Evolutionary conservation across 768 basidiomycete genomes (phyloP).

Genomic region (Lactarius hatsudake): DNA sequence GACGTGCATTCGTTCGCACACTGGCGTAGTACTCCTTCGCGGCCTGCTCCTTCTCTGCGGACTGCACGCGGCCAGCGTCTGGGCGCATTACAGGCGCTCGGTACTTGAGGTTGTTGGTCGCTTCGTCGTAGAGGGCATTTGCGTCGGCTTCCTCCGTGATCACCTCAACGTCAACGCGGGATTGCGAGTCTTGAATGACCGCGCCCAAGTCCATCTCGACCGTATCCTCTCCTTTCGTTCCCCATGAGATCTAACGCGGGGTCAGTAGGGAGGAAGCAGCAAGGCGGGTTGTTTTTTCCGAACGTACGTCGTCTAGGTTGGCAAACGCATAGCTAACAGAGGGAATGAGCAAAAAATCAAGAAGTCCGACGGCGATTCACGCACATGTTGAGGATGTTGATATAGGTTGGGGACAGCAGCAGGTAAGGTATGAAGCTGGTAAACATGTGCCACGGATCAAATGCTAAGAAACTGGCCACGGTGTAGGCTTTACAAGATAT

Average conservation of each 20-base stretch:
- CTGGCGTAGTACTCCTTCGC: slow-evolving; percentile 87
- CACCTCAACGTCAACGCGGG: slow-evolving; percentile 86
- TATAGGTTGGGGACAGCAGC: slow-evolving; percentile 77
- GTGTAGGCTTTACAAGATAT: slow-evolving; percentile 56
- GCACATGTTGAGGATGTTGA: slow-evolving; percentile 75
- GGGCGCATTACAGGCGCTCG: slow-evolving; percentile 41
- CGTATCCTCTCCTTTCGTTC: slow-evolving; percentile 85
- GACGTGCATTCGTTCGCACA: slow-evolving; percentile 73
- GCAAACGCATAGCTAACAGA: slow-evolving; percentile 72
- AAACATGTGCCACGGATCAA: slow-evolving; percentile 96
- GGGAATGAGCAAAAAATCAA: slow-evolving; percentile 8
- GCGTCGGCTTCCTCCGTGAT: slow-evolving; percentile 78
- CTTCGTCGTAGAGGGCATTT: slow-evolving; percentile 82
- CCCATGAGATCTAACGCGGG: slow-evolving; percentile 75
- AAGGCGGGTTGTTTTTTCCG: slow-evolving; percentile 2
- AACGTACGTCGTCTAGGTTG: slow-evolving; percentile 77
- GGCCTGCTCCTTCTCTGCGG: slow-evolving; percentile 64
- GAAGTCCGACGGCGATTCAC: slow-evolving; percentile 29
- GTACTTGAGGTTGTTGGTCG: slow-evolving; percentile 66
- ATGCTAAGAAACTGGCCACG: slow-evolving; percentile 71
- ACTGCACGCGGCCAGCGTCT: slow-evolving; percentile 36
- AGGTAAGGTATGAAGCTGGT: slow-evolving; percentile 90
- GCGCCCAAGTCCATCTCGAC: slow-evolving; percentile 78
- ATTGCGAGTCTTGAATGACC: slow-evolving; percentile 75
- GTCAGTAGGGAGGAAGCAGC: slow-evolving; percentile 20